Percentiles rank a stretch among this genome's conserved stretches.
phyloP scores from a whole-genome alignment of 768 basidiomycete genomes.

The Podaxis rugospora region DNA sequence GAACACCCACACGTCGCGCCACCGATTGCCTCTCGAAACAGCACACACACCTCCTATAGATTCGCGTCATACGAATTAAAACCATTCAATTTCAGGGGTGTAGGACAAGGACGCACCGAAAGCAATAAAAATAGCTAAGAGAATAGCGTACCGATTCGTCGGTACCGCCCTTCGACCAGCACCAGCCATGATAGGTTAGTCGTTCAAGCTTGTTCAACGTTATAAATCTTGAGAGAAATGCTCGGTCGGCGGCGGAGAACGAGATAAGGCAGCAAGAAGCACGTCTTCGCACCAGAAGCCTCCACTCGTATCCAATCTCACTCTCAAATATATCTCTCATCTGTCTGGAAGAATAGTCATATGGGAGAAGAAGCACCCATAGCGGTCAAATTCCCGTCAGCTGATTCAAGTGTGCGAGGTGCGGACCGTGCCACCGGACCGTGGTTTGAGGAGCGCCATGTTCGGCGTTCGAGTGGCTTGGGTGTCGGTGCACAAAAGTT shows the following conservation, averaged over 20 bases:
- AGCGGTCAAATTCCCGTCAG: not conserved
- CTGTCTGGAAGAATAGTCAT: not conserved
- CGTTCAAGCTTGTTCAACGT: not conserved
- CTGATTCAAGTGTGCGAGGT: not conserved
- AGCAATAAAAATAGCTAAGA: conserved; percentile 66
- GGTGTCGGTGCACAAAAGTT: not conserved
- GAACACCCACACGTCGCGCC: conserved; percentile 5
- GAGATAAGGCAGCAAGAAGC: conserved; percentile 6
- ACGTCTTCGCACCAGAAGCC: not conserved
- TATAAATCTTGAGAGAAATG: not conserved
- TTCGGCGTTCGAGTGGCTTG: not conserved
- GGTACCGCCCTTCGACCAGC: conserved; percentile 29
- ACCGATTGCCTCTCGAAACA: not conserved
- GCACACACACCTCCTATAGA: conserved; percentile 22
- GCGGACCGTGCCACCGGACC: not conserved
- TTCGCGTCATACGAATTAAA: not conserved
- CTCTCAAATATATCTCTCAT: conserved; percentile 3
- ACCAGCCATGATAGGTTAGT: not conserved
- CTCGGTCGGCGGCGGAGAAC: not conserved
- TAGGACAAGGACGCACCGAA: conserved; percentile 45
- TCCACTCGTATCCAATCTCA: not conserved
- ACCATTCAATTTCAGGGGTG: not conserved
- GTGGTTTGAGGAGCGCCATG: not conserved
- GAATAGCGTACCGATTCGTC: conserved; percentile 59
- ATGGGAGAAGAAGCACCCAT: not conserved